phyloP scores from a whole-genome alignment of 2,329 filamentous ascomycete genomes.

The Dactylellina haptotyla region DNA sequence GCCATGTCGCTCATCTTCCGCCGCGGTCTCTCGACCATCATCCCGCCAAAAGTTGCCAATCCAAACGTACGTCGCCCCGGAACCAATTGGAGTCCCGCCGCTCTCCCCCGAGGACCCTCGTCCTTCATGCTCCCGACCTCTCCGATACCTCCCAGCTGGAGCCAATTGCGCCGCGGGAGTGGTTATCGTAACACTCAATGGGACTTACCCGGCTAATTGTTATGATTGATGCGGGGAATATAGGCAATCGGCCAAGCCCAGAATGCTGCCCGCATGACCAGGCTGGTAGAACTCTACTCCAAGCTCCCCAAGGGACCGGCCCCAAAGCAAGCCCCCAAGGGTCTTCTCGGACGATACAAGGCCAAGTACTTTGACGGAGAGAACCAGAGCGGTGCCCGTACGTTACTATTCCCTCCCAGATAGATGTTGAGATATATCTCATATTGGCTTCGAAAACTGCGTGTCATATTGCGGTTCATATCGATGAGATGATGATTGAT shows the following conservation, averaged over 20 bases:
- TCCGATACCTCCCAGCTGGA: neutral
- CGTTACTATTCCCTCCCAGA: constrained; percentile 61
- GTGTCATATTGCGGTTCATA: neutral
- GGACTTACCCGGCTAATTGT: constrained; percentile 4
- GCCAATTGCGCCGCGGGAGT: neutral
- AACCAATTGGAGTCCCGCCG: constrained; percentile 17
- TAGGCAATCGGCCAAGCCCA: constrained; percentile 94
- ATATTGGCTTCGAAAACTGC: neutral
- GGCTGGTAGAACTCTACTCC: constrained; percentile 98
- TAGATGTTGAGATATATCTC: neutral
- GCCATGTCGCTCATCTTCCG: constrained; percentile 93
- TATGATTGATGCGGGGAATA: constrained; percentile 53
- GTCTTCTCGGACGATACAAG: constrained; percentile 88
- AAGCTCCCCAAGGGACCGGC: constrained; percentile 93
- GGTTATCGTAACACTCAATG: constrained; percentile 22
- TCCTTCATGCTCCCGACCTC: neutral
- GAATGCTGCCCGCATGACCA: constrained; percentile 97
- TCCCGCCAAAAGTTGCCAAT: constrained; percentile 95
- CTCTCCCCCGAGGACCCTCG: constrained; percentile 31
- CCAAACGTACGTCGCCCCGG: constrained; percentile 74
- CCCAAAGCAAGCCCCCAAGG: constrained; percentile 82
- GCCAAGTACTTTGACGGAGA: constrained; percentile 87
- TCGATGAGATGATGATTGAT: no score
- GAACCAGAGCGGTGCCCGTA: constrained; percentile 89
- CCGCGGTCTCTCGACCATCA: constrained; percentile 95